A percentile compares a stretch with the other conserved stretches of the same genome.
These are phyloP conservation scores for Colletotrichum camelliae DNA, from an alignment of 2,329 filamentous ascomycete genomes.

Conservation along the genomic window DNA sequence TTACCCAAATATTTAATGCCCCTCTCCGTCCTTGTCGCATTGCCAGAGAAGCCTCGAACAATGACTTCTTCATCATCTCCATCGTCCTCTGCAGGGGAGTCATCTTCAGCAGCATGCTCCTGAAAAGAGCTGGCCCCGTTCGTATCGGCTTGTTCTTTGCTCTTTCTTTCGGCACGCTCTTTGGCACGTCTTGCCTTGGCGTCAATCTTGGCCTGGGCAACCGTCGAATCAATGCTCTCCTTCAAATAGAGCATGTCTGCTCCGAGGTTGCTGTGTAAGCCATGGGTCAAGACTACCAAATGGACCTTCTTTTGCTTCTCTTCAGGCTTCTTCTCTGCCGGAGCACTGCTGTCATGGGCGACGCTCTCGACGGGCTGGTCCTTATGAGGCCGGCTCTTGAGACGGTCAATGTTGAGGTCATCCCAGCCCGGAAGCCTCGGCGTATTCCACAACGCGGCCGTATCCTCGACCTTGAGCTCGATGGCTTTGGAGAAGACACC, in stretches of 20 bases:
- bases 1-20: slow-evolving; percentile 98
- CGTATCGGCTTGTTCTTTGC: slow-evolving; percentile 9
- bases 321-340: slow-evolving; percentile 31
- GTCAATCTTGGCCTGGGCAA: slow-evolving; percentile 74
- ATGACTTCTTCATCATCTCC: slow-evolving; percentile 80
- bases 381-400: slow-evolving; percentile 24
- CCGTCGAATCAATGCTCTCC: slow-evolving; percentile 90
- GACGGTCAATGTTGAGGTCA: slow-evolving; percentile 40
- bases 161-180: slow-evolving; percentile 43
- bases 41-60: slow-evolving; percentile 88
- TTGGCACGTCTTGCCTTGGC: slow-evolving; percentile 65
- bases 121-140: not conserved
- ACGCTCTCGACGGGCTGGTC: slow-evolving; percentile 39
- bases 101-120: not conserved
- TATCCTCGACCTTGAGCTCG: slow-evolving; percentile 83
- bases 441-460: slow-evolving; percentile 89
- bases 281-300: slow-evolving; percentile 91
- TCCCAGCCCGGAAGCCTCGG: slow-evolving; percentile 77
- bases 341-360: slow-evolving; percentile 28
- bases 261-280: slow-evolving; percentile 92
- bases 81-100: not conserved
- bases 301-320: slow-evolving; percentile 81
- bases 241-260: slow-evolving; percentile 98
- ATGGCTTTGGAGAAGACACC: slow-evolving; percentile 88
- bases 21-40: slow-evolving; percentile 88